Percentiles rank a stretch among this genome's conserved stretches.
Evolutionary conservation across 2,329 filamentous ascomycete genomes (phyloP).

Genomic region (Sphaerulina populicola): DNA sequence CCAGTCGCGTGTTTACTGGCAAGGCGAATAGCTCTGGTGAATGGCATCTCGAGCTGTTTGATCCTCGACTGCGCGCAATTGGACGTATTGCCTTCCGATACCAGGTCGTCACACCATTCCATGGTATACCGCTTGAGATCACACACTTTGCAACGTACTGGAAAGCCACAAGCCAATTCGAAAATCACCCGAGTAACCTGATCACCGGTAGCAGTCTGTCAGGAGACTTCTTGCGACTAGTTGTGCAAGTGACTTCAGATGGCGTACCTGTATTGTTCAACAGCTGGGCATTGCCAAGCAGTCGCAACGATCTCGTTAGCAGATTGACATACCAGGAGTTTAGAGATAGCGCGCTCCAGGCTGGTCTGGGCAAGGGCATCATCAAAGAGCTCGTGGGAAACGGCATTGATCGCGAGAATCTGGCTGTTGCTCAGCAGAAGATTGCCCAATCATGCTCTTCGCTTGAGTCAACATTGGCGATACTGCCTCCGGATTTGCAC

Average conservation of each 20-base stretch:
- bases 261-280: conserved; percentile 81
- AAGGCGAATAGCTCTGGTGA: conserved; percentile 65
- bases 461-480: conserved; percentile 63
- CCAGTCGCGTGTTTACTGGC: conserved; percentile 76
- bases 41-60: conserved; percentile 83
- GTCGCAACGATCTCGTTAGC: conserved; percentile 64
- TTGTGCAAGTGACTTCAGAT: conserved; percentile 85
- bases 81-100: conserved; percentile 90
- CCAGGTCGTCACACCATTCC: conserved; percentile 93
- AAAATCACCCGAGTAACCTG: conserved; percentile 74
- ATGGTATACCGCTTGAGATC: conserved; percentile 84
- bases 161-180: conserved; percentile 93
- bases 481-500: conserved; percentile 71
- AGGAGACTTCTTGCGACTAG: conserved; percentile 87
- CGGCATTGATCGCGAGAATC: conserved; percentile 32
- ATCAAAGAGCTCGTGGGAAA: conserved; percentile 25
- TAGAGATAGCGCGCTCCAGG: conserved; percentile 37
- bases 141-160: conserved; percentile 98
- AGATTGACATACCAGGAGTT: conserved; percentile 70
- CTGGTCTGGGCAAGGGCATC: conserved; percentile 22
- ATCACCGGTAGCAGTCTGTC: conserved; percentile 92
- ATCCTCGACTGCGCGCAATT: conserved; percentile 82
- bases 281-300: conserved; percentile 54
- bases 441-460: conserved; percentile 68
- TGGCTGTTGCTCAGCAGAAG: conserved; percentile 61